Evolutionary conservation across 2,329 filamentous ascomycete species (phyloP), one percentile per base, ranked within the genome.

Genomic region (Ceratocystis cubensis): DNA sequence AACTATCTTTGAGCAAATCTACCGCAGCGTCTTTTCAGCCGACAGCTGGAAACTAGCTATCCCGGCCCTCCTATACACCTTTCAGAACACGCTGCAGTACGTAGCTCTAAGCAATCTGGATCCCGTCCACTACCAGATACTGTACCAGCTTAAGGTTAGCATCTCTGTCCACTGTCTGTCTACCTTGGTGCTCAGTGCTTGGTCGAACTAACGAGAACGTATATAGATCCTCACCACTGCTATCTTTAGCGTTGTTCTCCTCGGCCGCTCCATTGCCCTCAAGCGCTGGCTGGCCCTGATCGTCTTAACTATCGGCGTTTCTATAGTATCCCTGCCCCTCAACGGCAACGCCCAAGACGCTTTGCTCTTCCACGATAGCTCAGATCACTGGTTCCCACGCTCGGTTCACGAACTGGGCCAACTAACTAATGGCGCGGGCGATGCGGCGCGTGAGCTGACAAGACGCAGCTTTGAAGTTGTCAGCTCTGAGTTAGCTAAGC

Each of bases 41-140:
- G 94, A 97, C 73, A 91, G 91, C 71, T 97, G 93, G 93, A 96
- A 96, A 75, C 78, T 99, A 70, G 91, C 90, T 7, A 86, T 97
- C 53, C 94, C 93, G 0, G 94, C 93, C 3, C 82, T 85, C 3
- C 80, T 97, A 1, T 97, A 96, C 74, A 96, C 93, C 0, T 75
- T 96, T 33, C 91, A 96, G 72, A 97, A 96, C 73, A 88, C 89
- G n/a, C 78, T 97, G 65, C 91, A 96, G 75, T 99, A 96, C 73
- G 83, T 95, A 64, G 93, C 91, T 1, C 85, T 96, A 10, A 91
- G 89, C 69, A 96, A 97, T 71, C 76, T 97, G 71, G 91, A 96
- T 72, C 89, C 93, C 0, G 91, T 94, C 3, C 91, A 93, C 65
- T 97, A 96, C 73, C 92, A 96, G 75, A 87, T 96, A 68, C 84